Evolutionary conservation across 345 rosid genomes (phyloP).

Genomic region (Erodium maritimum): DNA sequence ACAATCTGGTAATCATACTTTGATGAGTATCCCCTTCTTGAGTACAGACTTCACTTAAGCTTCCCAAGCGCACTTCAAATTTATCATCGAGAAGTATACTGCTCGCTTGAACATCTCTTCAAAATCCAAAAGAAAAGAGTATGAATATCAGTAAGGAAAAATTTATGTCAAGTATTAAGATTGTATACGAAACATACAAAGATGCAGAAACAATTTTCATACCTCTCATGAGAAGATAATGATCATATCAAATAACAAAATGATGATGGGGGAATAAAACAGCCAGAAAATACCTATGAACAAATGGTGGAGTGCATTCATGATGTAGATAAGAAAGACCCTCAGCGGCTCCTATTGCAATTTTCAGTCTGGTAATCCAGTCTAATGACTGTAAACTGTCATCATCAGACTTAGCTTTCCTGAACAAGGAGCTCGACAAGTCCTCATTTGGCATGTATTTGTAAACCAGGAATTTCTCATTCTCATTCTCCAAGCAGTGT

Average conservation of each 20-base stretch:
- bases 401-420: slow-evolving; percentile 47
- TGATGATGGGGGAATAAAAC: slow-evolving; percentile 3
- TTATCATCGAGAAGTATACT: slow-evolving; percentile 98
- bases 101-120: slow-evolving; percentile 98
- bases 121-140: slow-evolving; percentile 10
- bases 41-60: slow-evolving; percentile 69
- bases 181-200: too few relatives aligned
- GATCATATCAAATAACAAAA: background rate
- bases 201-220: background rate
- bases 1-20: slow-evolving; percentile 72
- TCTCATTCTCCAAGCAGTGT: slow-evolving; percentile 70
- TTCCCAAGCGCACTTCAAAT: slow-evolving; percentile 90
- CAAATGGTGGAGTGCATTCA: slow-evolving; percentile 77
- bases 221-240: background rate
- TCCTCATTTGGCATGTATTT: slow-evolving; percentile 85
- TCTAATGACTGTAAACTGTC: slow-evolving; percentile 77
- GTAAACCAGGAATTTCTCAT: slow-evolving; percentile 70
- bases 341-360: slow-evolving; percentile 94
- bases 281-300: slow-evolving; percentile 58
- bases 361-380: slow-evolving; percentile 96
- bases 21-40: slow-evolving; percentile 88
- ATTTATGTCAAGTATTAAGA: background rate
- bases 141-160: background rate
- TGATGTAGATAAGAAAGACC: slow-evolving; percentile 79
- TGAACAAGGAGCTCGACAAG: slow-evolving; percentile 63